A percentile compares a stretch with the other conserved stretches of the same genome.
Conservation (phyloP, 495 filamentous ascomycete genomes). For the Trichocladium uniseriatum region DNA sequence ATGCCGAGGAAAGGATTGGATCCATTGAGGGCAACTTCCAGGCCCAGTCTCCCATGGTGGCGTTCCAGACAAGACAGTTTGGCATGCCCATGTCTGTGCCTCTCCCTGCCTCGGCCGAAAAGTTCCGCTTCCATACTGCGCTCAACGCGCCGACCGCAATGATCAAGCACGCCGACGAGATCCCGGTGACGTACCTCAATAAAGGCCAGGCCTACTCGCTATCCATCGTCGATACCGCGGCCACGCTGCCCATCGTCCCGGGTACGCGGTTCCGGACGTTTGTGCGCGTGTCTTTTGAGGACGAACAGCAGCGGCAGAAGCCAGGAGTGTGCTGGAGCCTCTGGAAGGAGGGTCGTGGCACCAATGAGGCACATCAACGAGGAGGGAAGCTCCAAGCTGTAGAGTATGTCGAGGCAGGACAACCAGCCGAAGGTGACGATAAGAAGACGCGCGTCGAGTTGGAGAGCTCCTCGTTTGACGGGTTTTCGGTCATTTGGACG, state of each 20-base stretch:
- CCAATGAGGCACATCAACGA: conserved; percentile 79
- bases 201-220: conserved; percentile 90
- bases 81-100: conserved; percentile 34
- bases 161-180: conserved; percentile 77
- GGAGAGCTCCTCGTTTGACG: conserved; percentile 78
- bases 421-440: conserved; percentile 57
- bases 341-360: conserved; percentile 90
- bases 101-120: conserved; percentile 41
- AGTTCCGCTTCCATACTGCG: conserved; percentile 85
- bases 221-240: conserved; percentile 61
- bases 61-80: conserved; percentile 31
- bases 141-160: conserved; percentile 95
- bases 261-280: conserved; percentile 70
- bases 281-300: conserved; percentile 88
- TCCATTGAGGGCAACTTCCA: conserved; percentile 44
- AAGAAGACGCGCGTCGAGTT: conserved; percentile 67
- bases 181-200: conserved; percentile 92
- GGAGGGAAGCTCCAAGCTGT: conserved; percentile 84
- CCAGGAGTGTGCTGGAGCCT: conserved; percentile 84
- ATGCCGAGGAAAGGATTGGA: conserved; percentile 37
- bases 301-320: conserved; percentile 75
- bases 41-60: conserved; percentile 39
- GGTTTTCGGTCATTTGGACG: conserved; percentile 84
- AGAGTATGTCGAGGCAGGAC: conserved; percentile 77
- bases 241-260: conserved; percentile 29